Percentiles rank a stretch among this genome's conserved stretches.
Evolutionary conservation across 352 stramenopile genomes (phyloP).

Genomic region (Globisporangium irregulare): DNA sequence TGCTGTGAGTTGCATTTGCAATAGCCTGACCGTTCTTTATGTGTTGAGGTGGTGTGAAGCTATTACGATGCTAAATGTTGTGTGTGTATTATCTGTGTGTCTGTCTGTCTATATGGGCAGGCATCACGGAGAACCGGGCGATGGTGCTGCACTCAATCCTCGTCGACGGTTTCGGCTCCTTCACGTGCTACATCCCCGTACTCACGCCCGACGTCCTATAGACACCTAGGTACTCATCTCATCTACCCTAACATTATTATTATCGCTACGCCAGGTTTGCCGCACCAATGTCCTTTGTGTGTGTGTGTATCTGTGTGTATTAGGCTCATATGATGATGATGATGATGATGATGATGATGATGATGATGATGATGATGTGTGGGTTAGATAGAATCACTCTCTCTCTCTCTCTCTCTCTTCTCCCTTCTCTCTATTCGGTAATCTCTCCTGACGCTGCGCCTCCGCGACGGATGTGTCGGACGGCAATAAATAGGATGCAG

Average conservation of each 20-base stretch:
- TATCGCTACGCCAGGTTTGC: neutral
- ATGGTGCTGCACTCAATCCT: slow-evolving; percentile 82
- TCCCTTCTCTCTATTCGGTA: neutral
- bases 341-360: neutral
- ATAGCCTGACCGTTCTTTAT: neutral
- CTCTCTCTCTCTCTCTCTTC: neutral
- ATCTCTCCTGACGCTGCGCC: neutral
- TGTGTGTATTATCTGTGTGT: neutral
- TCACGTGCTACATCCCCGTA: slow-evolving; percentile 83
- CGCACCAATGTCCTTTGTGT: neutral
- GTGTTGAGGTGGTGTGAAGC: neutral
- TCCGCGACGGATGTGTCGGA: slow-evolving; percentile 25
- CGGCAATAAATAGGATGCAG: slow-evolving; percentile 50
- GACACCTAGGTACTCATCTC: neutral
- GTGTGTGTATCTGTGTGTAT: neutral
- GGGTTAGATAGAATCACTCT: neutral
- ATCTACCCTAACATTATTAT: slow-evolving; percentile 6
- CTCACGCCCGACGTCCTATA: slow-evolving; percentile 55
- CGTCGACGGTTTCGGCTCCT: slow-evolving; percentile 68
- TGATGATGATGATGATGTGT: neutral
- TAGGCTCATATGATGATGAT: neutral
- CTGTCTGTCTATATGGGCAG: slow-evolving; percentile 18
- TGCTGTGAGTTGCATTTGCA: slow-evolving; percentile 44
- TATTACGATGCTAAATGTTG: neutral
- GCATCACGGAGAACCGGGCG: slow-evolving; percentile 74